phyloP scores from a whole-genome alignment of 768 basidiomycete genomes.

The Cystobasidium tubakii region DNA sequence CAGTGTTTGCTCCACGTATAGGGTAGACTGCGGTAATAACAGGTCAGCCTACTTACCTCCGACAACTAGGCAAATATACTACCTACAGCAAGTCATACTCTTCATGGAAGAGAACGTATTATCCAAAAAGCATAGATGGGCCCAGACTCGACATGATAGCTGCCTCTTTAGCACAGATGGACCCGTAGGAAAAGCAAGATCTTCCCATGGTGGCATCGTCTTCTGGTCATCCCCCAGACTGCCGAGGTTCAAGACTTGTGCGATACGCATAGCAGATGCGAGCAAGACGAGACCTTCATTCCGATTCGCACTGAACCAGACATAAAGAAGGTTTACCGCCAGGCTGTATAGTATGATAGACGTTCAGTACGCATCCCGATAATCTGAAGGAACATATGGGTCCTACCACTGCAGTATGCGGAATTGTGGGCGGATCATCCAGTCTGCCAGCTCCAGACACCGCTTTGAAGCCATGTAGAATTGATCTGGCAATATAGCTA shows the following conservation, averaged over 20 bases:
- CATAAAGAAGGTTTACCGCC: neutral
- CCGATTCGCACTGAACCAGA: conserved; percentile 14
- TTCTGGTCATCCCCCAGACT: conserved; percentile 5
- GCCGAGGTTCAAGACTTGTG: neutral
- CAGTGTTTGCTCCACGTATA: conserved; percentile 10
- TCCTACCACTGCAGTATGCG: conserved; percentile 1
- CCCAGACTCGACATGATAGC: conserved; percentile 4
- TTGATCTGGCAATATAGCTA: conserved; percentile 5
- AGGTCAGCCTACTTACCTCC: too few species aligned
- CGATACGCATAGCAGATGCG: neutral
- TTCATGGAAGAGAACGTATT: neutral
- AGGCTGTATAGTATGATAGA: neutral
- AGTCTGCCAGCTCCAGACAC: conserved; percentile 8
- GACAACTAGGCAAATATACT: neutral
- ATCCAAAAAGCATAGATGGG: neutral
- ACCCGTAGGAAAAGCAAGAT: conserved; percentile 21
- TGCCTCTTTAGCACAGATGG: conserved; percentile 3
- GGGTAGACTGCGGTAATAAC: conserved; percentile 10
- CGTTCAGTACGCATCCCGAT: neutral
- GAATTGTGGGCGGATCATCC: conserved; percentile 10
- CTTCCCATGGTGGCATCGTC: conserved; percentile 12
- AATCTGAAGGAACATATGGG: neutral
- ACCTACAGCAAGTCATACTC: conserved; percentile 1
- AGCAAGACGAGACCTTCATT: conserved; percentile 14
- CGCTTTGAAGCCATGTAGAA: conserved; percentile 14